Base-by-base conservation (phyloP, 306 rosid genomes). In the Prunus mume region DNA sequence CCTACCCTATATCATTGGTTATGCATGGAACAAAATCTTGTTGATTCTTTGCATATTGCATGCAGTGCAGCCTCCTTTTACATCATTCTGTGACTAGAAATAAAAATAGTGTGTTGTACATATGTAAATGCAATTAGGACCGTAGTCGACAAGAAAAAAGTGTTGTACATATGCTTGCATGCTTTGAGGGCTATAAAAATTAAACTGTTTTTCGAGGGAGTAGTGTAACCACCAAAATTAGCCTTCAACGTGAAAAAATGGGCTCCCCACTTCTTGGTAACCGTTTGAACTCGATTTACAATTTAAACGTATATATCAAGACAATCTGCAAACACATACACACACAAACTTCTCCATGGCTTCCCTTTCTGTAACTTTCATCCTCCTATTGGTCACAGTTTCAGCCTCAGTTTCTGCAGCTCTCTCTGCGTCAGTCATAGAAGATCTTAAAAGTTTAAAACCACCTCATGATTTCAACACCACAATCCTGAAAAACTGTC, bases 381-480 rank as follows among this genome's bases (percentile, higher is more conserved):
- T 57, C 74, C 12, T 77, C 64, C 68, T 76, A n/a, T 12, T 83
- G 71, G 46, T 82, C 30, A 66, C 65, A 6, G 5, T 83, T 32
- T 58, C 79, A 12, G 68, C 80, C 14, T 76, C 70, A 6, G n/a
- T 65, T 2, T 74, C 69, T 50, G 56, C 46, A 25, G 76, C 81
- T 20, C 30, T 80, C 50, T 75, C 87, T 30, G 84, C 86, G 30
- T 86, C 97, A 18, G 88, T 91, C 22, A 46, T 91, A 20, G 88
- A 91, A 80, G 94, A 91, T 71, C 94, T 89, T 25, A 86, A 79
- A 62, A 85, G 69, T 80, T 79, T 89, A 12, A 81, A 86, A 43
- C 90, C 84, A 15, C 97, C 92, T 6, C 85, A 79, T 66, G 87
- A 85, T 70, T 91, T 91, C 72, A 86, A 89, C 89, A 32, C 90